These are phyloP conservation scores for Daldinia caldariorum DNA, from an alignment of 495 filamentous ascomycete genomes.

Conservation along the genomic window DNA sequence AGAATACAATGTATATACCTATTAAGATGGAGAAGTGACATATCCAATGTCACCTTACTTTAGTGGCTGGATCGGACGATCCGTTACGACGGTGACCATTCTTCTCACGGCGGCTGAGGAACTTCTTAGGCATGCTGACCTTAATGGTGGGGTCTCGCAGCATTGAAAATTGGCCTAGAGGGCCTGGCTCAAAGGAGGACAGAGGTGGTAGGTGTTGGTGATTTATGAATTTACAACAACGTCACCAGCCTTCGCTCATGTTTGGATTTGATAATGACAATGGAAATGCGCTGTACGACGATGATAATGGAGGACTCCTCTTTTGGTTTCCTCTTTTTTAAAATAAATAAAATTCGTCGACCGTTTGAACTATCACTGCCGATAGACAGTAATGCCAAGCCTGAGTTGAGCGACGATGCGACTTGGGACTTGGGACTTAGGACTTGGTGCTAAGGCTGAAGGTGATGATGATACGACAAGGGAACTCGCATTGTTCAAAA, in stretches of 20 bases:
- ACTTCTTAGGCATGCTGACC: constrained; percentile 54
- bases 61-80: constrained; percentile 59
- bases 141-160: constrained; percentile 50
- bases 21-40: constrained; percentile 31
- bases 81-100: constrained; percentile 60
- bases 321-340: constrained; percentile 11
- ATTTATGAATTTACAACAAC: constrained; percentile 34
- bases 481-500: constrained; percentile 32
- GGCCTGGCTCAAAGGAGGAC: constrained; percentile 7
- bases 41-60: constrained; percentile 53
- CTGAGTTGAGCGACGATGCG: constrained; percentile 13
- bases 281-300: constrained; percentile 7
- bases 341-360: constrained; percentile 3
- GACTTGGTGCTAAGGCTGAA: constrained; percentile 37
- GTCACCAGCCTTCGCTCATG: constrained; percentile 27
- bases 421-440: not conserved
- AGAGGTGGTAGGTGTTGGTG: constrained; percentile 23
- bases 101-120: constrained; percentile 81
- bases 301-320: not conserved
- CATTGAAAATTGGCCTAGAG: constrained; percentile 34
- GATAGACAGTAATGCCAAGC: constrained; percentile 4
- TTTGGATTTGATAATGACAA: constrained; percentile 21
- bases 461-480: constrained; percentile 38
- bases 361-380: constrained; percentile 5
- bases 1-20: constrained; percentile 11